These are phyloP conservation scores for Corymbia citriodora DNA, from an alignment of 441 rosid species.

Conservation along the genomic window DNA sequence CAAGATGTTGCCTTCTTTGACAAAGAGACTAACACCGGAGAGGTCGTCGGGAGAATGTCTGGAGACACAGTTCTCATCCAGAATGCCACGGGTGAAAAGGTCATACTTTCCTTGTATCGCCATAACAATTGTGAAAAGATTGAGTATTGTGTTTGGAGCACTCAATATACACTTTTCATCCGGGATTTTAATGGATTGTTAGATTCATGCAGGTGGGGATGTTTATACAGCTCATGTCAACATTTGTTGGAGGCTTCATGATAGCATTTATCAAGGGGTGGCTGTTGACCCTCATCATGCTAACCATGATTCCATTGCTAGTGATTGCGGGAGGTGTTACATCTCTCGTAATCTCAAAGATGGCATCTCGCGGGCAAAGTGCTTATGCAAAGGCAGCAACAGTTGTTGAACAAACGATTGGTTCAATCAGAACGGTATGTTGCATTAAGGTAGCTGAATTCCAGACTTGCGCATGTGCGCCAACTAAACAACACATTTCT, in stretches of 20 bases:
- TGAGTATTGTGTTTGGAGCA: not conserved
- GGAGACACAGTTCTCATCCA: not conserved
- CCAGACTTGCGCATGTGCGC: not conserved
- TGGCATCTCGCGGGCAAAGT: not conserved
- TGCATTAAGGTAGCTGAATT: not conserved
- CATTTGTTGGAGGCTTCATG: conserved; percentile 6
- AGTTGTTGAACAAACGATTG: conserved; percentile 10
- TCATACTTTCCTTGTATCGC: not conserved
- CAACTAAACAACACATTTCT: not conserved
- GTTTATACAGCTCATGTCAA: conserved; percentile 14
- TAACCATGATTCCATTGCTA: conserved; percentile 14
- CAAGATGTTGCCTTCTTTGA: not conserved
- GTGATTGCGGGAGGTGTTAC: conserved; percentile 1
- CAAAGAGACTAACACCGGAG: not conserved
- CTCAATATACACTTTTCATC: not conserved
- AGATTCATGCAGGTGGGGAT: conserved; percentile 13
- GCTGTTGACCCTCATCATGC: conserved; percentile 9
- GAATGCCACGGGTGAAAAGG: not conserved
- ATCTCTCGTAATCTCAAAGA: conserved; percentile 3
- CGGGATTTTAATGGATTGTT: not conserved
- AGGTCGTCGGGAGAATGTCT: not conserved
- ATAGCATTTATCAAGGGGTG: not conserved
- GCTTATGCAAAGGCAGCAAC: conserved; percentile 15
- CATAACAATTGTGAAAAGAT: not conserved
- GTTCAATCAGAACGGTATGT: not conserved